These are phyloP conservation scores for Cryptococcus sp. DNA, from an alignment of 1,284 basidiomycete species.

Conservation along the genomic window DNA sequence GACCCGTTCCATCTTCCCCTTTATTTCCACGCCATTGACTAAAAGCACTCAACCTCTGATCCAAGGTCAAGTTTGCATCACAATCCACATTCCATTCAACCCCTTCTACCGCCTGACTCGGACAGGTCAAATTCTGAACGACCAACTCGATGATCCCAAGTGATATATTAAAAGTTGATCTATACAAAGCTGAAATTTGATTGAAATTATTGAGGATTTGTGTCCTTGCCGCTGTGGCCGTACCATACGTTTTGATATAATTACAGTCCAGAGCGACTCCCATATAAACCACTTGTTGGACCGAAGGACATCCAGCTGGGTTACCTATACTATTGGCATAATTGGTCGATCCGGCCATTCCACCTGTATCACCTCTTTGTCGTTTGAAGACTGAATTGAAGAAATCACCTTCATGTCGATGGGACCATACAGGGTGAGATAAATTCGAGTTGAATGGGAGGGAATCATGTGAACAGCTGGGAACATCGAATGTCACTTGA, in stretches of 20 bases:
- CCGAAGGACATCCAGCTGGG: constrained; percentile 66
- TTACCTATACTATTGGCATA: constrained; percentile 65
- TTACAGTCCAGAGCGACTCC: constrained; percentile 86
- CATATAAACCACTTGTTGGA: constrained; percentile 65
- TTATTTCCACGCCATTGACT: constrained; percentile 75
- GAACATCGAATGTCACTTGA: constrained; percentile 3
- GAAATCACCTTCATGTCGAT: neutral
- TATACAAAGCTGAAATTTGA: constrained; percentile 68
- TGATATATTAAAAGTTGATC: constrained; percentile 75
- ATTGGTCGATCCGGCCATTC: constrained; percentile 49
- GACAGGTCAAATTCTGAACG: constrained; percentile 48
- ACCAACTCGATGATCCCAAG: constrained; percentile 69
- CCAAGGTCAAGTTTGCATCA: constrained; percentile 53
- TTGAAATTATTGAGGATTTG: constrained; percentile 71
- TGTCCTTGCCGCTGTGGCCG: constrained; percentile 60
- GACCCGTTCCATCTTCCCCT: constrained; percentile 63
- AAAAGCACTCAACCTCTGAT: constrained; percentile 71
- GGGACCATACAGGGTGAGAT: constrained; percentile 52
- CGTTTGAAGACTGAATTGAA: constrained; percentile 14
- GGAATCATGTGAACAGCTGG: constrained; percentile 62
- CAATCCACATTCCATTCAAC: constrained; percentile 52
- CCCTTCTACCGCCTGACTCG: constrained; percentile 46
- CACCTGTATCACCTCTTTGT: constrained; percentile 25
- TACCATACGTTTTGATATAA: constrained; percentile 63
- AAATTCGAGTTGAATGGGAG: constrained; percentile 64